Evolutionary conservation across 2,329 filamentous ascomycete genomes (phyloP), one percentile per base, ranked within the genome.

Genomic region (Botrytis squamosa): DNA sequence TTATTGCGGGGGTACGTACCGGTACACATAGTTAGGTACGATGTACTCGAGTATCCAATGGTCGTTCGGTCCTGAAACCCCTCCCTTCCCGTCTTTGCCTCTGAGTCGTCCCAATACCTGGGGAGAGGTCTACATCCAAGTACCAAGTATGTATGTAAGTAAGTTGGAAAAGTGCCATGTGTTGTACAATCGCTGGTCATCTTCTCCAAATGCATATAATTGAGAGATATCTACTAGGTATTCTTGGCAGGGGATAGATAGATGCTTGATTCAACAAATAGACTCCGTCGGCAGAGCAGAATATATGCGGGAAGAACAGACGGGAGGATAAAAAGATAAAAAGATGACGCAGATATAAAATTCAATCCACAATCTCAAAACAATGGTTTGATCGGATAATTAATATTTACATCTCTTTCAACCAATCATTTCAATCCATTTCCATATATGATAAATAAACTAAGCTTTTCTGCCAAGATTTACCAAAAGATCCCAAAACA

Each of bases 241-340:
- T 63, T 67, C 62, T 72, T 72, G 70, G 70, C 70, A 71, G 60
- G 70, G 70, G 68, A 46, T n/a, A 25, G 25, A 66, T 33, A 18
- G 25, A 66, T 33, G 69, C 42, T 42, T 52, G 42, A 46, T 20
- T 18, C 12, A 33, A 62, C 25, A 12, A 59, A 18, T 5, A 18
- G 18, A 44, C 40, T 42, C 12, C 2, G 40, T 42, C 4, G 12
- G 40, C 3, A 40, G 38, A 38, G 8, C 8, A 38, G 40, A 42
- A 44, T 44, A 44, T 44, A 22, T 38, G 68, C 22, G 36, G n/a
- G 25, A 44, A 36, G 22, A 7, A 44, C 22, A 38, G 12, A 52
- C 25, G 12, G 49, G 3, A 64, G 18, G 36, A 36, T 8, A 4
- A 2, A 36, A 29, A 7, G 12, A 33, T 8, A 25, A 52, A 36